Base-by-base conservation (phyloP, 2,329 filamentous ascomycete species). In the Dactylellina leptospora region DNA sequence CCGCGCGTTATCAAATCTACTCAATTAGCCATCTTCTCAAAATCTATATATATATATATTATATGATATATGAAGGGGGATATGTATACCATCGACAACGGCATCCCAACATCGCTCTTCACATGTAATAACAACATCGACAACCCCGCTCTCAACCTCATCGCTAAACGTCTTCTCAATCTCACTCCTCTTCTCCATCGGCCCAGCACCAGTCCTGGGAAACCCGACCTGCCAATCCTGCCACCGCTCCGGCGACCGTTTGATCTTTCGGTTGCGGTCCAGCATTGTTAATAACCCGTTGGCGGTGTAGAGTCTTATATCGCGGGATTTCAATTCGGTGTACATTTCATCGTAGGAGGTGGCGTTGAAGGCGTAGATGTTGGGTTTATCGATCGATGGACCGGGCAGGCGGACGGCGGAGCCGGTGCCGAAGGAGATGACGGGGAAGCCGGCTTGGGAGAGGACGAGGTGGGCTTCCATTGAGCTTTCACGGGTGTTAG, bases 391-490 rank as follows among this genome's bases (percentile, higher is more conserved):
- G 74, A 97, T 95, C 30, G 89, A 90, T 0, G 95, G 93, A 0
- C 95, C 95, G 0, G 95, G 95, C 0, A 99, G 84, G 23, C 95
- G 91, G 76, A 99, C 95, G 16, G 96, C 87, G 16, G 92, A 96
- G 61, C 95, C 95, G 0, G 95, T 99, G 74, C 95, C 95, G 79
- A 97, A 99, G 16, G 93, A 97, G 76, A 97, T 96, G 76, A 96
- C 93, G n/a, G 95, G 95, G 78, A 95, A 97, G 51, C 88, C 82
- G 50, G 92, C 91, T 71, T 90, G 86, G 3, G 95, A 91, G 30
- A 99, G 88, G 74, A 91, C 91, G 25, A 97, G 87, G 80, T 99
- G 95, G n/a, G 93, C 93, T 84, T 97, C 95, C 95, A 99, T 97
- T n/a, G 91, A 92, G 80, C 89, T 40, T 40, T 40, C 36, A 1